Evolutionary conservation across 2,329 filamentous ascomycete species (phyloP).

Genomic region (Westerdykella ornata): DNA sequence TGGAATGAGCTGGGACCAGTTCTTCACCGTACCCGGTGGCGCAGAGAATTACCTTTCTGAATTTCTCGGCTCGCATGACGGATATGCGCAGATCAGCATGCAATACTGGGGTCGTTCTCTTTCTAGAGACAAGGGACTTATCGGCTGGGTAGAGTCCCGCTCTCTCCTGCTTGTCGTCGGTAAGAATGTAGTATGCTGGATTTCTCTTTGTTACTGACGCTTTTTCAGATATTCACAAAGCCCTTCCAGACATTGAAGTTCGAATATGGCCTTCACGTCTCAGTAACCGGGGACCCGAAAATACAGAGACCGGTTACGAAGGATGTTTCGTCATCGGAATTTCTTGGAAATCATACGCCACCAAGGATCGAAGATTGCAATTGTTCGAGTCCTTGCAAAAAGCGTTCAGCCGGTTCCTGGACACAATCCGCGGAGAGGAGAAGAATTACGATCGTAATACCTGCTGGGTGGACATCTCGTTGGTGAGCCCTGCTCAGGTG

Average conservation of each 20-base stretch:
- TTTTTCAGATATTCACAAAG: constrained; percentile 48
- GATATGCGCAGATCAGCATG: constrained; percentile 55
- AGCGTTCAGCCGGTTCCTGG: constrained; percentile 30
- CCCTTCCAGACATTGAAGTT: constrained; percentile 46
- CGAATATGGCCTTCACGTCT: constrained; percentile 61
- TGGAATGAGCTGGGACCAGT: constrained; percentile 24
- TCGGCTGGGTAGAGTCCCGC: constrained; percentile 60
- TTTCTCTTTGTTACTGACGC: constrained; percentile 3
- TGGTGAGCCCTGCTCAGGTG: constrained; percentile 33
- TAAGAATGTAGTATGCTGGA: constrained; percentile 34
- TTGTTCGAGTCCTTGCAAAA: constrained; percentile 42
- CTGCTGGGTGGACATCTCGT: constrained; percentile 32
- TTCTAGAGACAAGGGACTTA: constrained; percentile 48
- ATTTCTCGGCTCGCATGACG: constrained; percentile 49
- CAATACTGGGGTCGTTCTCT: constrained; percentile 59
- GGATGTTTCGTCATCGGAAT: constrained; percentile 59
- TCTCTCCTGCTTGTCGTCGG: constrained; percentile 54
- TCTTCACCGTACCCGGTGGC: constrained; percentile 12
- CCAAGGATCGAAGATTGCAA: constrained; percentile 37
- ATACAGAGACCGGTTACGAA: constrained; percentile 45
- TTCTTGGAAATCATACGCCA: constrained; percentile 10
- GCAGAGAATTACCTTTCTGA: constrained; percentile 29
- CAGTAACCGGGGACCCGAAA: constrained; percentile 19
- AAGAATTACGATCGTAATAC: constrained; percentile 32
- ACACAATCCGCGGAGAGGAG: constrained; percentile 29